Conservation (phyloP, 306 rosid genomes). For the Cucumis cinereus region DNA sequence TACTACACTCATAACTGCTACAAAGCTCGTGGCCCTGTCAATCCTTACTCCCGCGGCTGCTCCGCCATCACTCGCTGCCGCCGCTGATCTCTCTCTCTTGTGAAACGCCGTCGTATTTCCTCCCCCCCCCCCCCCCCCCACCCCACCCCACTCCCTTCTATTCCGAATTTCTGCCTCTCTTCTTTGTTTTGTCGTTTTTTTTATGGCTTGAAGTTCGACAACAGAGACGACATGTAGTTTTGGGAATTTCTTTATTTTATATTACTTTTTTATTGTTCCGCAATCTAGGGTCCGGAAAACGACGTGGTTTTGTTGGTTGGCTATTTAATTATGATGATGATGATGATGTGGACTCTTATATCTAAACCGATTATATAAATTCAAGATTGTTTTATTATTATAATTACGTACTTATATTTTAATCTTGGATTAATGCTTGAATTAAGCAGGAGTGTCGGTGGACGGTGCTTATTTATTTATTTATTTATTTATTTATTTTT, state of each 20-base stretch:
- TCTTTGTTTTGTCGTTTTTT: background rate
- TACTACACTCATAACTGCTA: conserved; percentile 77
- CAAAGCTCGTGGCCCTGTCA: conserved; percentile 68
- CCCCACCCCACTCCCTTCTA: no score
- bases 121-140: no score
- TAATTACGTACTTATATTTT: background rate
- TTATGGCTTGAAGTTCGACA: background rate
- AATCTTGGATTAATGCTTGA: background rate
- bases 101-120: background rate
- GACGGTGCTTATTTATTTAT: background rate
- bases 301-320: background rate
- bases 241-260: background rate
- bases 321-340: background rate
- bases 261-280: background rate
- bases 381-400: background rate
- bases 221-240: background rate
- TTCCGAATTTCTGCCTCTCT: background rate
- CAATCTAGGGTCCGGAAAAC: background rate
- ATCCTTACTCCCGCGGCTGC: conserved; percentile 70
- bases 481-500: no score
- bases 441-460: background rate
- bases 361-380: background rate
- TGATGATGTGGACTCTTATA: background rate
- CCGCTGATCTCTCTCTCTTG: conserved; percentile 18
- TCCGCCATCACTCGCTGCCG: conserved; percentile 68